Base-by-base conservation (phyloP, 2,329 filamentous ascomycete genomes). In the Fusarium napiforme region DNA sequence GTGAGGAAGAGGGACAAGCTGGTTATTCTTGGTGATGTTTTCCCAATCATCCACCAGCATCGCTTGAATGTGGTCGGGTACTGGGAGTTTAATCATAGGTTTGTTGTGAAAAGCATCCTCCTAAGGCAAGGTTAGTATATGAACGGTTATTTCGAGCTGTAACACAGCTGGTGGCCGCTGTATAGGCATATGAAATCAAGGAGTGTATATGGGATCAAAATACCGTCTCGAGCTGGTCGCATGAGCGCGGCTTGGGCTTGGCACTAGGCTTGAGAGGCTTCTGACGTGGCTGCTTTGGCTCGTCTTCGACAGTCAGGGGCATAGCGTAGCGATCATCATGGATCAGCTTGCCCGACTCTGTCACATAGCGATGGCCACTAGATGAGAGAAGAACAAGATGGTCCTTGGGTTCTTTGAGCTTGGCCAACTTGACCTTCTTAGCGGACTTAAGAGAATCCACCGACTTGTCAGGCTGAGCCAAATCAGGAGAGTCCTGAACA, bases 1-100 rank as follows among this genome's bases (percentile, higher is more conserved):
- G 52, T 94, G 92, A 1, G 96, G 96, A 21, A 99, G 86, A 4
- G 93, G 92, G 37, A 98, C 94, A 8, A 98, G 90, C 79, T 96
- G 93, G 76, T 94, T 90, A 80, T 97, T 96, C 84, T 98, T 98
- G 64, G 96, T 99, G 70, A 99, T 91, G 78, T 98, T 97, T 82
- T 99, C 96, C 96, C 96, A 99, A 82, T 99, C 96, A 80, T 99
- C 96, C 28, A 99, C 96, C 7, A 99, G 90, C 71, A 97, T 88
- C 21, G 93, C 94, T 85, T 98, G 98, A 74, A 99, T 87, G 74
- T 93, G 90, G 79, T 98, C 96, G 1, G 96, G 95, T 73, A 98
- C 91, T 56, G 92, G 88, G 46, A 99, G 89, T 77, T 94, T 93
- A 78, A 99, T 92, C 23, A 94, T 94, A 26, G 96, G 95, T 65